phyloP scores from a whole-genome alignment of 352 stramenopile genomes.

The Phytophthora pinifolia region DNA sequence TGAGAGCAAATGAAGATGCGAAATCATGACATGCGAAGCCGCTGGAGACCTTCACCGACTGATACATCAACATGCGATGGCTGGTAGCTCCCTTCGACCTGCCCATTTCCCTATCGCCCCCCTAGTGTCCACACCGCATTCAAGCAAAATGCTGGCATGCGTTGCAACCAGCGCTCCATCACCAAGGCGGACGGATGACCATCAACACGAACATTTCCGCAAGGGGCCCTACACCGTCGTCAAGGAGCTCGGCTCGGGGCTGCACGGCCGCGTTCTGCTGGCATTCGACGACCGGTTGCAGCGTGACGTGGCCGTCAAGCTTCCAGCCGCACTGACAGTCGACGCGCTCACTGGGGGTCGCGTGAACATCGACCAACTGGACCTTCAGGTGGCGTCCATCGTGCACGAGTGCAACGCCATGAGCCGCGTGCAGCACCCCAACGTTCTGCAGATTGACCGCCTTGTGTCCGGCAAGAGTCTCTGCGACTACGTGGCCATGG shows the following conservation, averaged over 20 bases:
- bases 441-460: constrained; percentile 52
- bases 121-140: neutral
- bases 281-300: constrained; percentile 50
- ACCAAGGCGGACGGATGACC: neutral
- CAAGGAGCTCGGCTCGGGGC: constrained; percentile 58
- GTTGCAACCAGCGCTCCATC: constrained; percentile 11
- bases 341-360: constrained; percentile 12
- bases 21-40: neutral
- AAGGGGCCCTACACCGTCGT: constrained; percentile 52
- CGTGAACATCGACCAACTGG: constrained; percentile 41
- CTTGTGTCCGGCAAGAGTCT: constrained; percentile 46
- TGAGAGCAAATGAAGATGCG: too few species aligned
- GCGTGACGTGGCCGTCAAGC: constrained; percentile 69
- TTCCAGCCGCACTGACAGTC: constrained; percentile 49
- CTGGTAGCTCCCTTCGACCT: too few species aligned
- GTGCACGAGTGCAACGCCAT: constrained; percentile 64
- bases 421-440: constrained; percentile 50
- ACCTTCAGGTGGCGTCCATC: constrained; percentile 67
- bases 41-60: constrained; percentile 19
- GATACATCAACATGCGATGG: constrained; percentile 29
- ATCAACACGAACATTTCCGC: constrained; percentile 1
- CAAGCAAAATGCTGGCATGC: constrained; percentile 30
- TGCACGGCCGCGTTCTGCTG: constrained; percentile 66
- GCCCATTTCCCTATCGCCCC: constrained; percentile 21
- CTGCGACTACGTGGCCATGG: constrained; percentile 62